Conservation (phyloP, 371 early-diverging fungal species). For the Conidiobolus incongruus region DNA sequence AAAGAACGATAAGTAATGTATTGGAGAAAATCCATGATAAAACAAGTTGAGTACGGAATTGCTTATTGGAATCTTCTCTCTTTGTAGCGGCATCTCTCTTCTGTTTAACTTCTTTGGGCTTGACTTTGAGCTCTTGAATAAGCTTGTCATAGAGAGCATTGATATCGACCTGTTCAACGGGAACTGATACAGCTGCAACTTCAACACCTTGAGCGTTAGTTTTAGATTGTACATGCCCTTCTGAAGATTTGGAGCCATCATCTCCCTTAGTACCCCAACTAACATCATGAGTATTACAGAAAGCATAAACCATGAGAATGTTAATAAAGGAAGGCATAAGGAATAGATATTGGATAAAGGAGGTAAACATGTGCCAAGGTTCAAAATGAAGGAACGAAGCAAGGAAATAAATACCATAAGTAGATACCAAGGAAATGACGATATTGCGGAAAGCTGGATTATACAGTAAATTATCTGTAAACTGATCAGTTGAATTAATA, state of each 20-base stretch:
- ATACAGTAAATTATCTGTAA: conserved; percentile 1
- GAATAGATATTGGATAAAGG: conserved; percentile 62
- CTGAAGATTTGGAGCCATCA: conserved; percentile 12
- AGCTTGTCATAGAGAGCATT: conserved; percentile 41
- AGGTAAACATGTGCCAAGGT: conserved; percentile 89
- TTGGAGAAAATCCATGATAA: conserved; percentile 73
- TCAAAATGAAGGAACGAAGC: conserved; percentile 53
- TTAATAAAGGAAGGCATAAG: conserved; percentile 63
- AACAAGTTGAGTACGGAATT: conserved; percentile 60
- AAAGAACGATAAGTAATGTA: conserved; percentile 31
- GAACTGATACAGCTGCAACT: conserved; percentile 12
- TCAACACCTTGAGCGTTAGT: conserved; percentile 12
- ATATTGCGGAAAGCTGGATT: conserved; percentile 48
- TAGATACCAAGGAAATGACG: conserved; percentile 52
- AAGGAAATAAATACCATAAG: conserved; percentile 63
- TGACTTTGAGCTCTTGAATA: conserved; percentile 17
- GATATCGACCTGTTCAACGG: conserved; percentile 14
- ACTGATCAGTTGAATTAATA: not conserved
- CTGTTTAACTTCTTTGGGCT: conserved; percentile 14
- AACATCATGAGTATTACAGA: conserved; percentile 81
- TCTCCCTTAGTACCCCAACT: conserved; percentile 90
- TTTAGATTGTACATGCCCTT: conserved; percentile 7
- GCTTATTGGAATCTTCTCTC: conserved; percentile 65
- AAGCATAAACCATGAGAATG: conserved; percentile 80
- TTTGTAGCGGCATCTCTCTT: conserved; percentile 53